Percentiles rank a stretch among this genome's conserved stretches.
Conservation (phyloP, 2,329 filamentous ascomycete species). For the Penicillium sp. region DNA sequence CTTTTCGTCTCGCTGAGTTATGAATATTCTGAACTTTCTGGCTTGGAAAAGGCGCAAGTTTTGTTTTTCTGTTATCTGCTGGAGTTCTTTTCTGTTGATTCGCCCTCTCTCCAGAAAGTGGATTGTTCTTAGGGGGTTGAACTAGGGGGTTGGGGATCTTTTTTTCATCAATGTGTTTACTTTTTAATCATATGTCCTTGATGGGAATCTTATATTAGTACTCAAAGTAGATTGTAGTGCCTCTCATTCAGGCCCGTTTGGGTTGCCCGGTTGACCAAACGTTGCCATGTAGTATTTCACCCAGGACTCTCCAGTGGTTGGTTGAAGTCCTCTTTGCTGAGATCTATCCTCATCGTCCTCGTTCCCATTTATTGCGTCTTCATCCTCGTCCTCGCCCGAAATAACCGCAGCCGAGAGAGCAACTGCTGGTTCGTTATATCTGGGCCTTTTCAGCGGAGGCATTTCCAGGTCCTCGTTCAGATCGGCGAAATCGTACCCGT, state of each 20-base stretch:
- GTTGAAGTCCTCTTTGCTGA: background rate
- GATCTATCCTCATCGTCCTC: background rate
- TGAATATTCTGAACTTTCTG: slow-evolving; percentile 25
- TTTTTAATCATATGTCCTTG: slow-evolving; percentile 22
- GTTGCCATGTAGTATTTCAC: background rate
- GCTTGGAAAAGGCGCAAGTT: slow-evolving; percentile 32
- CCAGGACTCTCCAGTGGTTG: background rate
- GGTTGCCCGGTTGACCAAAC: background rate
- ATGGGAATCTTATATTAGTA: slow-evolving; percentile 9
- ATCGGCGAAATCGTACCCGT: slow-evolving; percentile 28
- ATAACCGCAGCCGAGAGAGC: background rate
- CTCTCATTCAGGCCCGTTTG: background rate
- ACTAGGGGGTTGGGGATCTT: slow-evolving; percentile 6
- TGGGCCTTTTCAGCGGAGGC: slow-evolving; percentile 32
- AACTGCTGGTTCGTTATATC: slow-evolving; percentile 7
- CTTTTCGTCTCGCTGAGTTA: slow-evolving; percentile 20
- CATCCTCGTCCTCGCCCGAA: background rate
- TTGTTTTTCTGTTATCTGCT: slow-evolving; percentile 16
- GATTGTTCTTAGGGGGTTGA: slow-evolving; percentile 12
- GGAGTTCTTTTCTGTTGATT: slow-evolving; percentile 24
- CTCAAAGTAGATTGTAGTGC: background rate
- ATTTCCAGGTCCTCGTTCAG: slow-evolving; percentile 30
- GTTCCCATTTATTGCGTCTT: background rate
- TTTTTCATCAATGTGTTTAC: slow-evolving; percentile 21
- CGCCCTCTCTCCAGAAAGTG: slow-evolving; percentile 12